Base-by-base conservation (phyloP, 164 flowering plant species). In the Cinnamomum micranthum region DNA sequence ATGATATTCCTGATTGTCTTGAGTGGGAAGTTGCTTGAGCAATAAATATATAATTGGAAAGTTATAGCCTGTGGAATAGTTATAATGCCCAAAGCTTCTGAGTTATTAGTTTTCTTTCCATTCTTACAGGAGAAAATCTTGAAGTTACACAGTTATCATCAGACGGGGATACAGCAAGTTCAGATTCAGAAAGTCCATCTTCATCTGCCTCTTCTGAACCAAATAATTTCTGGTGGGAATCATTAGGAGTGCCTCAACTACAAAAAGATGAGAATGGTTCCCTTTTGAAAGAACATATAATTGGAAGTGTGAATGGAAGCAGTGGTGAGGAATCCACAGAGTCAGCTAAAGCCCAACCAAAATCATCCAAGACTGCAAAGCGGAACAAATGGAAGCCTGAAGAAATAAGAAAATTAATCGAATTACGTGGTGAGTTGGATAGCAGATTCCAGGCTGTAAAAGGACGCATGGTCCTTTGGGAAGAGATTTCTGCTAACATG, bases 381-480 rank as follows among this genome's bases (percentile, higher is more conserved):
- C 80, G 90, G 66, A 93, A 89, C 77, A 89, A 84, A 84, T 95
- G 99, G 99, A 93, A 85, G 79, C 89, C 94, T 35, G 97, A 90
- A 77, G 99, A 95, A 82, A 74, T 93, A 17, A 87, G 81, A 81
- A 89, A 84, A 84, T 83, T 95, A 70, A 92, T 95, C 64, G 31
- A 69, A 78, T 69, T 90, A 86, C 92, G 99, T 14, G 93, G 92
- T 69, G 87, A 91, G 69, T 75, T 93, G 71, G 83, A 89, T 82
- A 76, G 81, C 75, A 84, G 83, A 77, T 95, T 95, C 77, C 92
- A 92, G 84, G 94, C 87, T 68, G 88, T 81, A 73, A 91, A 84
- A 81, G 92, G 93, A 59, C 84, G 99, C 79, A 95, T 95, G 99
- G 92, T 87, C 47, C 90, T 93, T 31, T 95, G 99, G 99, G 90